Evolutionary conservation across 106 monocot genomes (phyloP), one percentile per base, ranked within the genome.

Genomic region (Allium sativum): DNA sequence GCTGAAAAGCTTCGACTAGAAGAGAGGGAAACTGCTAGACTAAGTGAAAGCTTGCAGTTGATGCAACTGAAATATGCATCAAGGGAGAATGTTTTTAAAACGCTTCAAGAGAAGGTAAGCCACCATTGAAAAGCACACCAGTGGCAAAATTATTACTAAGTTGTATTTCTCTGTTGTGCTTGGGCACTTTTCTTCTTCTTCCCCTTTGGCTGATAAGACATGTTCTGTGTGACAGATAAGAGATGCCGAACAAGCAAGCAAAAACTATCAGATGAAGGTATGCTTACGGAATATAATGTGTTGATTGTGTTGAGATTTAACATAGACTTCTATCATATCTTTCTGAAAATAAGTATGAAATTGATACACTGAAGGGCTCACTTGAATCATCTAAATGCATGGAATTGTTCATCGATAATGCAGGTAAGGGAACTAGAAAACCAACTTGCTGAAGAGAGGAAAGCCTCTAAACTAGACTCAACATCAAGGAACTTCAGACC

Each of bases 91-190:
- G 77, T 87, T 40, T 77, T 81, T 15, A 90, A 82, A 52, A 66
- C 68, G 42, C 85, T 93, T 51, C 85, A 93, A 56, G 90, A 91
- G 18, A 91, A 85, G 84, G 96, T 91, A 73, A 52, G 31, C 31
- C 31, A 31, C 31, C 31, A 31, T 31, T 31, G 31, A 31, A 31
- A 31, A n/a, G n/a, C n/a, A 3, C 31, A 31, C 31, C 31, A 2
- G 31, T 31, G 5, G 31, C 31, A 31, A 31, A 31, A 31, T 31
- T 5, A 31, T 2, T 31, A 31, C 31, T 2, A 1, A 31, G 31
- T 31, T 31, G 31, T 31, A 31, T 31, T 31, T 31, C 31, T 31
- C 31, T 31, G 31, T 31, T 31, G 31, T 31, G 31, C 31, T 31
- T 2, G 31, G 31, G 31, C 31, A 31, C 31, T 31, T 31, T 31